These are phyloP conservation scores for Biscutella laevigata DNA, from an alignment of 441 rosid genomes.

Conservation along the genomic window DNA sequence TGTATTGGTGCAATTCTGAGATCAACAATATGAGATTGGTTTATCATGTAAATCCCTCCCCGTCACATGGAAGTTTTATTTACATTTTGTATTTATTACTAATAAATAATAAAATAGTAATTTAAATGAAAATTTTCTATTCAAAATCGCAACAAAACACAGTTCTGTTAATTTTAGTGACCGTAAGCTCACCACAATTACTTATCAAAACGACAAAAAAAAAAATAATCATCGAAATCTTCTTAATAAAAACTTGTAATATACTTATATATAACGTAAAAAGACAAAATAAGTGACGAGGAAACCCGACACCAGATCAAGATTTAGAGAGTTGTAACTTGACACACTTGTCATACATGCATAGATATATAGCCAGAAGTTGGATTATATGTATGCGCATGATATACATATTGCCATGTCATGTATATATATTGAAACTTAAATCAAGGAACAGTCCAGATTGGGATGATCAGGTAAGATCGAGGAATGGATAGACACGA, in stretches of 20 bases:
- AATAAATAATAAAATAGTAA: too few relatives aligned
- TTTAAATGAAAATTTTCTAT: too few relatives aligned
- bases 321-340: neutral
- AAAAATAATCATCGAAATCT: neutral
- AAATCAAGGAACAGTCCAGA: constrained; percentile 14
- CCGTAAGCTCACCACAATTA: too few relatives aligned
- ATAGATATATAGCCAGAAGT: constrained; percentile 8
- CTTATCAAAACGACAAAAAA: too few relatives aligned
- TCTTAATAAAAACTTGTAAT: neutral
- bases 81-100: too few relatives aligned
- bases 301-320: constrained; percentile 9
- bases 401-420: neutral
- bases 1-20: too few relatives aligned
- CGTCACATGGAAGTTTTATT: too few relatives aligned
- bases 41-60: too few relatives aligned
- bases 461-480: constrained; percentile 21
- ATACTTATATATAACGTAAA: neutral
- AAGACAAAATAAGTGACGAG: constrained; percentile 22
- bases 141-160: too few relatives aligned
- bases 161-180: too few relatives aligned
- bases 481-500: constrained; percentile 22
- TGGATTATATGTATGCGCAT: neutral
- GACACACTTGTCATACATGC: constrained; percentile 28
- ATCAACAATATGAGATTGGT: too few relatives aligned
- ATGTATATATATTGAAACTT: neutral